Evolutionary conservation across 2,329 filamentous ascomycete genomes (phyloP), one percentile per base, ranked within the genome.

Genomic region (Verticillium alfalfae): DNA sequence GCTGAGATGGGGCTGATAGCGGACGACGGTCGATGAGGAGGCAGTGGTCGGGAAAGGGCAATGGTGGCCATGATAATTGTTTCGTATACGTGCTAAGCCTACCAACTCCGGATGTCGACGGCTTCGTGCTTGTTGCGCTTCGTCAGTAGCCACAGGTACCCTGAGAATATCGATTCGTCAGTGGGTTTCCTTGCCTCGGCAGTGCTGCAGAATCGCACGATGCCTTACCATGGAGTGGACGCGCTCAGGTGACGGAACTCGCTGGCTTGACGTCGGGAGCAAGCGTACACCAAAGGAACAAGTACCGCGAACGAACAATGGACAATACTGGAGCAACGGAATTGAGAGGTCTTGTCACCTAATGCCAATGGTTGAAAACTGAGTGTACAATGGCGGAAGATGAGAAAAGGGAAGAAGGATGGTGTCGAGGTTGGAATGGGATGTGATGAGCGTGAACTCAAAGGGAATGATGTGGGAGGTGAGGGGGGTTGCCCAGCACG

Each of bases 21-120:
- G 54, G 79, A 75, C 34, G 78, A 74, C 39, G 79, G 71, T 62
- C 75, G 75, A 69, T 81, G 80, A 61, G 78, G 73, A 62, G 76
- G 72, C 60, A 82, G 74, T 60, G 79, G 79, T 69, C 80, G 75
- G 38, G 80, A 75, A 52, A 86, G 72, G 57, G 84, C 80, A 70
- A 86, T 79, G 60, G 83, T 84, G 62, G 84, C 79, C 84, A 86
- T 86, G 60, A 6, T 54, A 49, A 13, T 49, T 7, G 41, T 9
- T 49, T 18, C 41, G n/a, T 22, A 3, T 49, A 22, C n/a, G 18
- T 45, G 41, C 41, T 2, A 49, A 9, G 18, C 9, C 41, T 49
- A 22, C n/a, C 9, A 7, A 37, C 22, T 9, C 41, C n/a, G n/a
- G 8, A 18, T 26, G 22, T n/a, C 8, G 45, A 12, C 6, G n/a